Evolutionary conservation across 805 yeast genomes (phyloP), one percentile per base, ranked within the genome.

Genomic region (Kuraishia hungarica): DNA sequence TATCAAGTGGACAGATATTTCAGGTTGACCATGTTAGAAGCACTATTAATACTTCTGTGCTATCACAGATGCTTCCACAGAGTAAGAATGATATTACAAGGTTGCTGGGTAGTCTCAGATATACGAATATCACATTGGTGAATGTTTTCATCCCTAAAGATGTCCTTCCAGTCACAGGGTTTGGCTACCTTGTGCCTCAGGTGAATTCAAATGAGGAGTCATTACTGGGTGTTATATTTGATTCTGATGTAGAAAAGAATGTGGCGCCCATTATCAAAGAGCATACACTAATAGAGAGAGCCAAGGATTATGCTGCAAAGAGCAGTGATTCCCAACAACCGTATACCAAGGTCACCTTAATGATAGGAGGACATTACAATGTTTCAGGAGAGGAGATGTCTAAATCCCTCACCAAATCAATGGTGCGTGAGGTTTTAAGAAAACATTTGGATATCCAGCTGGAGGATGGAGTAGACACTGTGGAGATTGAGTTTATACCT

Each of bases 111-210:
- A 56, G 58, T 39, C 63, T 72, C 47, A 67, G 71, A n/a, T 78
- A 79, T 55, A 71, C 78, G 0, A 71, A 70, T 54, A 69, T 94
- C 19, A 78, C 83, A 22, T 76, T 93, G 54, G 87, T 84, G 22
- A 92, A 94, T 62, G 73, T 87, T 39, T 87, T 78, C 68, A 67
- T 83, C 51, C 81, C 83, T 20, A 71, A 65, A 47, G 71, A 71
- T 61, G 67, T 70, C 21, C 73, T 81, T n/a, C 62, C 69, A 2
- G 53, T 58, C 26, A 67, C 67, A 56, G 96, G 97, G 46, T 93
- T 93, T 75, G 99, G 99, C 1, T 89, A 87, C 61, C 76, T 93
- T 51, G 87, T 92, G 10, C 99, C 99, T 7, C 73, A 75, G 57
- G 58, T 69, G 2, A 69, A 70, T 50, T 72, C 76, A 0, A 83